Percentiles rank a stretch among this genome's conserved stretches.
These are phyloP conservation scores for Aspergillus diversus DNA, from an alignment of 495 filamentous ascomycete species.

Conservation along the genomic window DNA sequence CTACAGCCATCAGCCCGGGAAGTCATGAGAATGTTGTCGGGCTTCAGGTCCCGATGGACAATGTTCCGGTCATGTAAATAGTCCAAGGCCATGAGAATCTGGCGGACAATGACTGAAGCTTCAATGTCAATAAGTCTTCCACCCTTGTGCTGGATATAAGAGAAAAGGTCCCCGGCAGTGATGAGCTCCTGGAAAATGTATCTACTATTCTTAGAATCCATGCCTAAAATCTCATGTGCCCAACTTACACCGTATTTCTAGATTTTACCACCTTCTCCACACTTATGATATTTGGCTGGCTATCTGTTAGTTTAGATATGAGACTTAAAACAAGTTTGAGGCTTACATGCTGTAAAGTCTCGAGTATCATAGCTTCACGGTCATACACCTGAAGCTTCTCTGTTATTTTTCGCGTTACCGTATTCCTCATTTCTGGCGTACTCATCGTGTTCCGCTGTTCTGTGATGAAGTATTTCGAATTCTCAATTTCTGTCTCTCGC, in stretches of 20 bases:
- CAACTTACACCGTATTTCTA: constrained; percentile 53
- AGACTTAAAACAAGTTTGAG: background rate
- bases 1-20: constrained; percentile 51
- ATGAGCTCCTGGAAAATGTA: constrained; percentile 70
- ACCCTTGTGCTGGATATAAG: constrained; percentile 56
- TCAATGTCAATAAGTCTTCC: constrained; percentile 53
- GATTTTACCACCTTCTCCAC: constrained; percentile 58
- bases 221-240: background rate
- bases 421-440: background rate
- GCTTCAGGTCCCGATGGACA: constrained; percentile 72
- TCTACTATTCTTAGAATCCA: constrained; percentile 35
- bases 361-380: constrained; percentile 60
- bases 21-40: constrained; percentile 69
- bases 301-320: constrained; percentile 1
- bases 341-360: constrained; percentile 62
- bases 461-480: constrained; percentile 12
- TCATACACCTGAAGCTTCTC: constrained; percentile 25
- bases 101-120: constrained; percentile 57
- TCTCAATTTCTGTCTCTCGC: constrained; percentile 10
- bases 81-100: constrained; percentile 62
- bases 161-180: constrained; percentile 67
- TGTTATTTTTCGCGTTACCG: background rate
- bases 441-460: too few relatives aligned
- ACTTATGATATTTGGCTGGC: constrained; percentile 64
- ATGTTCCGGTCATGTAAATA: constrained; percentile 61